A percentile compares a stretch with the other conserved stretches of the same genome.
Evolutionary conservation across 306 rosid genomes (phyloP).

Genomic region (Lathyrus oleraceus): DNA sequence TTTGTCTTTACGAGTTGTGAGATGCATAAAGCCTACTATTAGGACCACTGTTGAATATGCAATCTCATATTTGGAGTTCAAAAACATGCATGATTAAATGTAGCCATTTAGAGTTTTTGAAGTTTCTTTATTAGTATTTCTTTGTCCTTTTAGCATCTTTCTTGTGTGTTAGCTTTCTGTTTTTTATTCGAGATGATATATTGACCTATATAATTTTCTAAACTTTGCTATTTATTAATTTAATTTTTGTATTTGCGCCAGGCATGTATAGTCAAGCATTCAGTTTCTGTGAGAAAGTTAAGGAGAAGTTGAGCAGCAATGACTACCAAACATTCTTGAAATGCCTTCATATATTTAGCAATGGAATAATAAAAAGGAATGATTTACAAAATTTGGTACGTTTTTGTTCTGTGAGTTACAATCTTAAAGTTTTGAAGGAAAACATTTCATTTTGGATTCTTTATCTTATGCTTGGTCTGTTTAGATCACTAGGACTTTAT

Average conservation of each 20-base stretch:
- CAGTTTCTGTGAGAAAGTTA: conserved; percentile 85
- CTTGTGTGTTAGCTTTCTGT: conserved; percentile 9
- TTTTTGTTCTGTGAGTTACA: conserved; percentile 31
- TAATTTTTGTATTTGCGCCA: conserved; percentile 46
- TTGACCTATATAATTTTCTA: conserved; percentile 30
- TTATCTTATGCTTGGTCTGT: neutral
- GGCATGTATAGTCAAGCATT: conserved; percentile 79
- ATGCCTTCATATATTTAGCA: conserved; percentile 84
- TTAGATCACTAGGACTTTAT: conserved; percentile 17
- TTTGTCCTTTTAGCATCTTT: conserved; percentile 26
- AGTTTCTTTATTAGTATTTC: conserved; percentile 28
- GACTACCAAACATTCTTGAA: conserved; percentile 85
- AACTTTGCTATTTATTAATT: conserved; percentile 24
- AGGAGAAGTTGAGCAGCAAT: conserved; percentile 74
- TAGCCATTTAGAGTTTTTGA: conserved; percentile 16
- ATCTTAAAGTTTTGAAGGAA: conserved; percentile 13
- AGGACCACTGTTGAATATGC: conserved; percentile 12
- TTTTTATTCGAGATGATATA: too few relatives aligned
- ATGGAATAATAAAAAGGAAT: conserved; percentile 81
- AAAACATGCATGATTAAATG: conserved; percentile 8
- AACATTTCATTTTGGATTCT: conserved; percentile 6
- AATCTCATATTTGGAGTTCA: neutral
- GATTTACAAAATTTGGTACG: conserved; percentile 88
- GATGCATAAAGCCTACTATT: conserved; percentile 4
- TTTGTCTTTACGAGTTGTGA: neutral